A percentile compares a stretch with the other conserved stretches of the same genome.
phyloP scores from a whole-genome alignment of 2,329 filamentous ascomycete genomes.

The Pseudogymnoascus sp. region DNA sequence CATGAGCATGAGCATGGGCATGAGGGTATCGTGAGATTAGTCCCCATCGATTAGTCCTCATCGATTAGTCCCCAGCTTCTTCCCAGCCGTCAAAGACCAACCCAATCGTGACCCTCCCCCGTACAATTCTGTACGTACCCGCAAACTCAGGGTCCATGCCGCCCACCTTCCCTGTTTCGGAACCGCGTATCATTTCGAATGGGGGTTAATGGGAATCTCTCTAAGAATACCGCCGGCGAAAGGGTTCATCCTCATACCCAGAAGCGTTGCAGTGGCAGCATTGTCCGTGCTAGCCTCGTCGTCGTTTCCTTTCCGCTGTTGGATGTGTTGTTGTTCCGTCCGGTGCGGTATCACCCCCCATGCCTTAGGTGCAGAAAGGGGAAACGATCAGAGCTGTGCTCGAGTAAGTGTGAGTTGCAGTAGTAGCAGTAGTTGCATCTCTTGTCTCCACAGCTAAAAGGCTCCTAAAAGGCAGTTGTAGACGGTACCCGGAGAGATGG shows the following conservation, averaged over 20 bases:
- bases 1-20: background rate
- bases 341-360: background rate
- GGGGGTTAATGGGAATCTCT: constrained; percentile 12
- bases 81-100: background rate
- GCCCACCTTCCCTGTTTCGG: background rate
- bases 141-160: background rate
- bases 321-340: constrained; percentile 5
- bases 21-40: background rate
- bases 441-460: background rate
- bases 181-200: background rate
- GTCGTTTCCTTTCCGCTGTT: constrained; percentile 2
- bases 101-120: constrained; percentile 4
- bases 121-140: background rate
- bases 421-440: background rate
- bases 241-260: constrained; percentile 28
- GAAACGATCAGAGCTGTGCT: background rate
- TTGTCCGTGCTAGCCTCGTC: background rate
- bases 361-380: background rate
- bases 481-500: background rate
- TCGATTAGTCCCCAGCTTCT: background rate
- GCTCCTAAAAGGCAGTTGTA: background rate
- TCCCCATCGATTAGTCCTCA: background rate
- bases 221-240: constrained; percentile 27
- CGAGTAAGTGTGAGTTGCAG: background rate
- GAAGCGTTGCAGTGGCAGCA: background rate